Conservation (phyloP, 2,329 filamentous ascomycete species). For the Trichoderma atrobrunneum region DNA sequence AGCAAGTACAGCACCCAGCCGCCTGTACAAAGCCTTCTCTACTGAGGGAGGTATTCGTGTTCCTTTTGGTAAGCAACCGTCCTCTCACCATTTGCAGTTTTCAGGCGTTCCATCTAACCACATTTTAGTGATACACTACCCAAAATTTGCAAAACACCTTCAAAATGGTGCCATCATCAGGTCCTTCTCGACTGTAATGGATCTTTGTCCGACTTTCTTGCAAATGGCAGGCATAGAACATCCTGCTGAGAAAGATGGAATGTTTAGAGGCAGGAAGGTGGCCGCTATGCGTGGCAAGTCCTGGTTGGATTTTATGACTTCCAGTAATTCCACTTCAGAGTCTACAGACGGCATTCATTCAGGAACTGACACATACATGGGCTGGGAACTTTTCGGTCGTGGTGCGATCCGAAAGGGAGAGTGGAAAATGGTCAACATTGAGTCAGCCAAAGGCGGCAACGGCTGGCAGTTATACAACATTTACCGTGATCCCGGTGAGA, state of each 20-base stretch:
- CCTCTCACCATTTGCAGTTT: not conserved
- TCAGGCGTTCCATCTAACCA: not conserved
- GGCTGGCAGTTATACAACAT: constrained; percentile 35
- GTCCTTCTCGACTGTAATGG: not conserved
- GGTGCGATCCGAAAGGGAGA: not conserved
- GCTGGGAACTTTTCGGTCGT: not conserved
- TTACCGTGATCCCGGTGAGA: constrained; percentile 32
- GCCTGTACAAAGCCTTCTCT: constrained; percentile 38
- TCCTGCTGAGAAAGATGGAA: not conserved
- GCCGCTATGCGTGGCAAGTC: not conserved
- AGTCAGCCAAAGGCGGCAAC: constrained; percentile 9
- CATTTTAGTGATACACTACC: not conserved
- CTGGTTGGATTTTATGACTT: not conserved
- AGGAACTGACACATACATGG: not conserved
- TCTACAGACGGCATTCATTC: not conserved
- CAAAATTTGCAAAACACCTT: not conserved
- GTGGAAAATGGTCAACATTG: not conserved
- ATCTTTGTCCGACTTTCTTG: not conserved
- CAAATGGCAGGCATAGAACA: not conserved
- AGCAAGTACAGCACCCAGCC: constrained; percentile 37
- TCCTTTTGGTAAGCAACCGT: constrained; percentile 31
- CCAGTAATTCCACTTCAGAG: not conserved
- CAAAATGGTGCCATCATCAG: not conserved
- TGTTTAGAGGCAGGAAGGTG: not conserved
- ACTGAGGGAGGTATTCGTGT: constrained; percentile 51